These are phyloP conservation scores for Fusarium sterilihyphosum DNA, from an alignment of 2,329 filamentous ascomycete genomes.

Conservation along the genomic window DNA sequence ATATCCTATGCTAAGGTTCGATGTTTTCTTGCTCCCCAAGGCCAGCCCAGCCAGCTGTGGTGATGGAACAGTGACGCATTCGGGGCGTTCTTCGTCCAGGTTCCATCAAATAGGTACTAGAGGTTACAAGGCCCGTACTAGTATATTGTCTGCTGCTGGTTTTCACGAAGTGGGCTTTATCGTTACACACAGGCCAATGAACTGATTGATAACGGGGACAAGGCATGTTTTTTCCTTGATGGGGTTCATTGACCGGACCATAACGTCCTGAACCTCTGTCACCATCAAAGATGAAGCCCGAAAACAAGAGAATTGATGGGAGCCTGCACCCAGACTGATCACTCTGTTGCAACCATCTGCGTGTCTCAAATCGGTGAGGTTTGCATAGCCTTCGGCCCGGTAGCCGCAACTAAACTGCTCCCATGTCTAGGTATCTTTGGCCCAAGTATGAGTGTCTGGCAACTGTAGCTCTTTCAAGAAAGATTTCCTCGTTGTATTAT, in stretches of 20 bases:
- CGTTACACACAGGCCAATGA: conserved; percentile 13
- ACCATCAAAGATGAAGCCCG: neutral
- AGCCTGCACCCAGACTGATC: neutral
- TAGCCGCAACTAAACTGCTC: conserved; percentile 7
- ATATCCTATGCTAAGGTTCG: neutral
- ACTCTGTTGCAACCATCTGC: conserved; percentile 11
- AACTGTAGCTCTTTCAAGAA: neutral
- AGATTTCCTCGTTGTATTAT: neutral
- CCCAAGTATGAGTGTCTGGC: neutral
- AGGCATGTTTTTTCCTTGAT: conserved; percentile 32
- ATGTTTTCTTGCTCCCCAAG: neutral
- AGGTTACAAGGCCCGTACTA: conserved; percentile 1
- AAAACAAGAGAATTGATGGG: neutral
- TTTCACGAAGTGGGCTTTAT: conserved; percentile 28
- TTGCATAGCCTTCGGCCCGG: conserved; percentile 24
- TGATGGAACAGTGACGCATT: conserved; percentile 32
- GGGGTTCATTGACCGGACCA: conserved; percentile 37
- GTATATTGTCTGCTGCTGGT: neutral
- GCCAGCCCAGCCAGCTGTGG: neutral
- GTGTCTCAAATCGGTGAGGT: neutral
- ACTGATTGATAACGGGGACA: conserved; percentile 26
- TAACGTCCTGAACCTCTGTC: conserved; percentile 25
- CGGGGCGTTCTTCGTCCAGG: neutral
- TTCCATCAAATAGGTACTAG: neutral
- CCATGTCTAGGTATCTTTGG: neutral